Evolutionary conservation across 768 basidiomycete genomes (phyloP), one percentile per base, ranked within the genome.

Genomic region (Russula sp.): DNA sequence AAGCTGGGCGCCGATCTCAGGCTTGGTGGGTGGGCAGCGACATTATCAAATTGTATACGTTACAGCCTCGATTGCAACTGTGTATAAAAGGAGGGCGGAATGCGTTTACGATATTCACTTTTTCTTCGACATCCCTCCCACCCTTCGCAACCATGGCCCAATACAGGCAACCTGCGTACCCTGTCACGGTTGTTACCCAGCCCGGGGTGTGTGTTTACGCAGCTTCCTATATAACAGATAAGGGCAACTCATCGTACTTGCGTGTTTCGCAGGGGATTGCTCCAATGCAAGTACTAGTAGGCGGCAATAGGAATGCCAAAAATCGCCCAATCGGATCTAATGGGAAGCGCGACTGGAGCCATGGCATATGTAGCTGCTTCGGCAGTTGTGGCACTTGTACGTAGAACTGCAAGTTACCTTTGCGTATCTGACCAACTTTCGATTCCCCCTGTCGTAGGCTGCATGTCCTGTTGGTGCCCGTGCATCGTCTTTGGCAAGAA

Each of bases 401-500:
- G 60, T 36, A 20, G 4, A 20, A 54, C 1, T 22, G n/a, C 36
- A 2, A n/a, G 10, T 18, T 40, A 18, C 4, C 38, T 40, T 40
- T 40, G 16, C 38, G 4, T 40, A 16, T 2, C 1, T 40, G 38
- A 40, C 38, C 16, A 40, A 14, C 38, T 40, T 40, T 18, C 38
- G 38, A 40, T 14, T 11, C 26, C 3, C 0, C 20, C 24, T 56
- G 18, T 8, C n/a, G 4, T 26, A 80, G 80, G 73, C 65, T 62
- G 75, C 49, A 62, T 76, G 20, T 65, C 79, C 0, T 73, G 68
- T 40, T 81, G 70, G 69, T 78, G 74, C 71, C 80, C 80, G 1
- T 81, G 79, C 66, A 65, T 80, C 56, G 69, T 74, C 51, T 80
- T 79, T 68, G 68, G 73, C 40, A 71, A 77, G 63, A 76, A 76